Conservation (phyloP, 345 rosid species). For the Lagerstroemia speciosa region DNA sequence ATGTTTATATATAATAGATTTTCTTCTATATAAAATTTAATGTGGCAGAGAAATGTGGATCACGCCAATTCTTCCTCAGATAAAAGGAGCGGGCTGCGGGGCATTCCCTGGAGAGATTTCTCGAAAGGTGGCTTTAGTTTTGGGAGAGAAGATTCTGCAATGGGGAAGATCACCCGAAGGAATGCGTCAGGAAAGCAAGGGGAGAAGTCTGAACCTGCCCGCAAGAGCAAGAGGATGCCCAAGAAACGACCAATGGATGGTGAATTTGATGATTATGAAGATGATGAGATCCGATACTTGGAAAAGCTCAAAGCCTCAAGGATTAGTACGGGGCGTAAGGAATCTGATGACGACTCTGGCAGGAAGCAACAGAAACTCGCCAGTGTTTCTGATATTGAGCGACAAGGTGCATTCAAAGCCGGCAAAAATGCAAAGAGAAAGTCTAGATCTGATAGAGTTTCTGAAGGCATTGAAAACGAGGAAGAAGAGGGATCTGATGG, state of each 20-base stretch:
- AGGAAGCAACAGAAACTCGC: slow-evolving; percentile 56
- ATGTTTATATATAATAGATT: background rate
- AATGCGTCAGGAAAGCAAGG: slow-evolving; percentile 39
- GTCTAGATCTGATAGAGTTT: slow-evolving; percentile 29
- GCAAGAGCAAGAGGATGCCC: slow-evolving; percentile 70
- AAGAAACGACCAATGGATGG: slow-evolving; percentile 56
- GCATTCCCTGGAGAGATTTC: slow-evolving; percentile 73
- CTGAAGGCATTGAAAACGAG: slow-evolving; percentile 45
- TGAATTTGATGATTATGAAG: slow-evolving; percentile 57
- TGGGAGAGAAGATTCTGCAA: slow-evolving; percentile 44
- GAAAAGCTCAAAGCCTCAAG: slow-evolving; percentile 64
- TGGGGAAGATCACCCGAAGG: slow-evolving; percentile 41
- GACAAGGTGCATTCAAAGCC: slow-evolving; percentile 22
- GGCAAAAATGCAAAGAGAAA: slow-evolving; percentile 52
- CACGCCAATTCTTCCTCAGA: slow-evolving; percentile 27
- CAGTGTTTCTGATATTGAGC: slow-evolving; percentile 44
- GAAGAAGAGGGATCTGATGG: slow-evolving; percentile 51
- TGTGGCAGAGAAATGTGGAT: slow-evolving; percentile 47
- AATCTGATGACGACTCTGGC: slow-evolving; percentile 48
- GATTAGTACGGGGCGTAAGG: slow-evolving; percentile 29
- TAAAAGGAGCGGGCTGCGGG: slow-evolving; percentile 52
- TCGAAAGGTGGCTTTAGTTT: slow-evolving; percentile 39
- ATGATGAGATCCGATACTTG: slow-evolving; percentile 79
- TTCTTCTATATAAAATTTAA: background rate
- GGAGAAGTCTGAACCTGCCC: slow-evolving; percentile 44